phyloP scores from a whole-genome alignment of 495 filamentous ascomycete species.

The Letharia columbiana region DNA sequence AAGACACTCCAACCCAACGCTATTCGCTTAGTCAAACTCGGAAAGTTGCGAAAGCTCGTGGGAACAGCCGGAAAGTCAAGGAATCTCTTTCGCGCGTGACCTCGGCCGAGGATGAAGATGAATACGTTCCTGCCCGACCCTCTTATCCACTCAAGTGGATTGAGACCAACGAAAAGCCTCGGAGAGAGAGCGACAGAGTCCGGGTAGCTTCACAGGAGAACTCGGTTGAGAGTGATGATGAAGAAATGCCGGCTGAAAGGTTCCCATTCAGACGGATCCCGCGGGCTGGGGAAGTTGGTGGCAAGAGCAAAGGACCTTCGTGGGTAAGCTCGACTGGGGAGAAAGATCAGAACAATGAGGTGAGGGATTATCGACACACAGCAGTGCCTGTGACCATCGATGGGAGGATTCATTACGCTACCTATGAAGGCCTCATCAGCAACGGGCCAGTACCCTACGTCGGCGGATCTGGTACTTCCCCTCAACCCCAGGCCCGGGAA shows the following conservation, averaged over 20 bases:
- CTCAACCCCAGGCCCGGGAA: not conserved
- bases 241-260: not conserved
- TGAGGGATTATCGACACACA: not conserved
- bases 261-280: not conserved
- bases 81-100: no score
- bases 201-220: not conserved
- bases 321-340: not conserved
- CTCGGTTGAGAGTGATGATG: not conserved
- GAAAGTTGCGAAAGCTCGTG: no score
- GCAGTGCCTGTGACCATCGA: not conserved
- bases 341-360: not conserved
- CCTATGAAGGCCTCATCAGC: not conserved
- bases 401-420: not conserved
- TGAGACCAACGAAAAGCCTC: not conserved
- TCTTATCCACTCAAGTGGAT: no score
- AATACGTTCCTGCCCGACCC: no score
- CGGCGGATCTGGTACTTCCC: not conserved
- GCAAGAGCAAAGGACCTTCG: slow-evolving; percentile 1
- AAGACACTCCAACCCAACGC: no score
- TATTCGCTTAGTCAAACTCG: no score
- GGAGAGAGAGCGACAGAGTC: not conserved
- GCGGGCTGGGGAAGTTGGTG: not conserved
- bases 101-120: no score
- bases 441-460: not conserved
- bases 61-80: no score